Percentiles rank a stretch among this genome's conserved stretches.
These are phyloP conservation scores for Ulmus americana DNA, from an alignment of 331 rosid species.

Conservation along the genomic window DNA sequence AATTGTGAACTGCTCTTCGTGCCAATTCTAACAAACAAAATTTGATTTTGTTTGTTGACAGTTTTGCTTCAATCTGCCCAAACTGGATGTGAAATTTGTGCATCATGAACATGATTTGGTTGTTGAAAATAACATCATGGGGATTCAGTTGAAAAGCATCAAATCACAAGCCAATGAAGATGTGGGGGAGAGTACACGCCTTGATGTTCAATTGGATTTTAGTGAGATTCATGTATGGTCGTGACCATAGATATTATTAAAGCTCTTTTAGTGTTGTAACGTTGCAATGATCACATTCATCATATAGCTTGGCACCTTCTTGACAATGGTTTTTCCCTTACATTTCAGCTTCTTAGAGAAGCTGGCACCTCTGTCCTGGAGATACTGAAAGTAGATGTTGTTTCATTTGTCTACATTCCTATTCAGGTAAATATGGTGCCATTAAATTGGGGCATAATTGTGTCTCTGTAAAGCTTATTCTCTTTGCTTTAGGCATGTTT, in stretches of 20 bases:
- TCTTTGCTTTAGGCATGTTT: not conserved
- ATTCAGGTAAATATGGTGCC: slow-evolving; percentile 51
- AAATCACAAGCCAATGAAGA: slow-evolving; percentile 77
- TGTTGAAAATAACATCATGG: slow-evolving; percentile 83
- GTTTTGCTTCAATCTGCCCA: slow-evolving; percentile 88
- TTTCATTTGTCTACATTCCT: slow-evolving; percentile 71
- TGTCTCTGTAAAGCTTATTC: slow-evolving; percentile 7
- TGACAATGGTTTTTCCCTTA: slow-evolving; percentile 28
- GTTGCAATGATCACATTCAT: slow-evolving; percentile 9
- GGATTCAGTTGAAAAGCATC: slow-evolving; percentile 68
- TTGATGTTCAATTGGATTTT: slow-evolving; percentile 83
- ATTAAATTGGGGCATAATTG: slow-evolving; percentile 22
- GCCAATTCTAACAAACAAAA: slow-evolving; percentile 15
- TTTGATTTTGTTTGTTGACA: slow-evolving; percentile 32
- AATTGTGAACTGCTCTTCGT: slow-evolving; percentile 14
- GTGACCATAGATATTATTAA: slow-evolving; percentile 27
- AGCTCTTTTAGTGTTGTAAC: slow-evolving; percentile 20
- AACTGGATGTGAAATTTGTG: slow-evolving; percentile 70
- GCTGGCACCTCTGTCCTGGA: slow-evolving; percentile 73
- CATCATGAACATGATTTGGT: slow-evolving; percentile 61
- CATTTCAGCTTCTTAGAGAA: slow-evolving; percentile 76
- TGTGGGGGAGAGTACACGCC: slow-evolving; percentile 80
- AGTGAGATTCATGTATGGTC: slow-evolving; percentile 89
- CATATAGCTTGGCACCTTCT: slow-evolving; percentile 28
- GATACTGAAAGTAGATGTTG: slow-evolving; percentile 80